A percentile compares a stretch with the other conserved stretches of the same genome.
These are phyloP conservation scores for Agastache rugosa DNA, from an alignment of 257 asterid species.

Conservation along the genomic window DNA sequence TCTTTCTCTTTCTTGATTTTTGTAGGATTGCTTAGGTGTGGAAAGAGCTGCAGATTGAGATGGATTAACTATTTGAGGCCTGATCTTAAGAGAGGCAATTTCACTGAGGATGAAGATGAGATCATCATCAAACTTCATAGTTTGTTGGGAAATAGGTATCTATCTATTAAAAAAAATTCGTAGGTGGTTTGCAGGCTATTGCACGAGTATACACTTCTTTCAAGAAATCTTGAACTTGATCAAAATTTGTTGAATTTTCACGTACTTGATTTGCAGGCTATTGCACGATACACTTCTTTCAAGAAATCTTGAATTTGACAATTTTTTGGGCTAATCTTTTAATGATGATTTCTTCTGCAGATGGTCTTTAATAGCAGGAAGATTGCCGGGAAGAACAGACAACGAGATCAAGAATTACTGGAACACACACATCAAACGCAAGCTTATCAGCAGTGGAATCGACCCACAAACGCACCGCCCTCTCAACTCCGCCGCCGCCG, in stretches of 20 bases:
- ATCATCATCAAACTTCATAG: constrained; percentile 83
- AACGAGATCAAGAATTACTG: constrained; percentile 89
- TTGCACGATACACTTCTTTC: background rate
- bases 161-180: background rate
- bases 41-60: constrained; percentile 94
- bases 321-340: background rate
- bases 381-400: constrained; percentile 88
- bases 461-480: constrained; percentile 87
- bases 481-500: constrained; percentile 42
- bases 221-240: too few relatives aligned
- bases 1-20: background rate
- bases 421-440: constrained; percentile 88
- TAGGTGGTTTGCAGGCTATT: too few relatives aligned
- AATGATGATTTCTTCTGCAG: constrained; percentile 35
- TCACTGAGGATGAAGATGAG: constrained; percentile 80
- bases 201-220: too few relatives aligned
- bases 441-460: constrained; percentile 74
- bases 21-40: constrained; percentile 81
- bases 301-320: background rate
- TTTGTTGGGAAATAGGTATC: constrained; percentile 75
- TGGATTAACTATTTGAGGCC: constrained; percentile 95
- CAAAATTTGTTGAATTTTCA: too few relatives aligned
- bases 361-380: constrained; percentile 92
- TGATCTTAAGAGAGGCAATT: constrained; percentile 87
- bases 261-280: too few relatives aligned